These are phyloP conservation scores for Coemansia sp. DNA, from an alignment of 192 early-diverging fungal species.

Conservation along the genomic window DNA sequence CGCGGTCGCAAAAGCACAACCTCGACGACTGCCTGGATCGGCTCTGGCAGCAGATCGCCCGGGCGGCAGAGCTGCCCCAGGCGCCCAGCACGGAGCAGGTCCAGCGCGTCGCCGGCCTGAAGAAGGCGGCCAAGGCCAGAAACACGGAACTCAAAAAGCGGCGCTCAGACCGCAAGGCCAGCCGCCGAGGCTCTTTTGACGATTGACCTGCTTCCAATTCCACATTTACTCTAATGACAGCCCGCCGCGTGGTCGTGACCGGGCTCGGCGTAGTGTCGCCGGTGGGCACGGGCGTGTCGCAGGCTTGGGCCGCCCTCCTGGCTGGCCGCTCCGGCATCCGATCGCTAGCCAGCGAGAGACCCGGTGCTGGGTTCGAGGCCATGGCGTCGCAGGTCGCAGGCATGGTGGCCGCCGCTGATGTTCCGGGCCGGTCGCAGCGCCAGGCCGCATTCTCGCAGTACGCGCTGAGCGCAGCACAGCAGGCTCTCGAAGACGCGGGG, in stretches of 20 bases:
- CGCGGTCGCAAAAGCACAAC: conserved; percentile 70
- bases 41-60: conserved; percentile 53
- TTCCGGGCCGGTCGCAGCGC: conserved; percentile 67
- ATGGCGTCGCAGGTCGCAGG: conserved; percentile 76
- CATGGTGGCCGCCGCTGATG: conserved; percentile 52
- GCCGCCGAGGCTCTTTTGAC: conserved; percentile 45
- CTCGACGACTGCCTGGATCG: conserved; percentile 75
- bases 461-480: conserved; percentile 71
- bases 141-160: conserved; percentile 59
- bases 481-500: conserved; percentile 78
- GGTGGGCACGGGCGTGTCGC: conserved; percentile 67
- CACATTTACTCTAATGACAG: too few relatives aligned
- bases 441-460: conserved; percentile 85
- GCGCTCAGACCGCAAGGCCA: conserved; percentile 61
- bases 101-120: conserved; percentile 55
- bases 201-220: conserved; percentile 48
- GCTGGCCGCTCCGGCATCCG: conserved; percentile 70
- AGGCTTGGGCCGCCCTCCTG: conserved; percentile 68
- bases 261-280: conserved; percentile 92
- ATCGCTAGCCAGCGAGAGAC: conserved; percentile 42
- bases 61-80: conserved; percentile 61
- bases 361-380: conserved; percentile 49
- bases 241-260: conserved; percentile 82
- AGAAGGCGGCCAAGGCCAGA: conserved; percentile 53
- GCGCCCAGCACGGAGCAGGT: conserved; percentile 58